Evolutionary conservation across 2,329 filamentous ascomycete species (phyloP).

Genomic region (Chalara sp.): DNA sequence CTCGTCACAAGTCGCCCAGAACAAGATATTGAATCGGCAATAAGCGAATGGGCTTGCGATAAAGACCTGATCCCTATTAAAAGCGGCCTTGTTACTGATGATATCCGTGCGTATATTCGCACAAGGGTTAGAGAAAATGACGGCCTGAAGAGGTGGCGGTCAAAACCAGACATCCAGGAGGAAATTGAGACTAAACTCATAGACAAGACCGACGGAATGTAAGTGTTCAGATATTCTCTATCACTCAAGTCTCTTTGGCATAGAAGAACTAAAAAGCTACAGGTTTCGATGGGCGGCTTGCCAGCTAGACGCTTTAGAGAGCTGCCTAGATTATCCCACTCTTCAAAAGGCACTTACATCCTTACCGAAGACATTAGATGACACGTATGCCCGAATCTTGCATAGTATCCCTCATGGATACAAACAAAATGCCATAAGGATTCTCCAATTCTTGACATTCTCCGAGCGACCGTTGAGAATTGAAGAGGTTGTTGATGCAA

Average conservation of each 20-base stretch:
- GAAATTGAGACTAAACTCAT: slow-evolving; percentile 18
- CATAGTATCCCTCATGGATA: slow-evolving; percentile 14
- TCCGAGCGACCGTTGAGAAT: slow-evolving; percentile 22
- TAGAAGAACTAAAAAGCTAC: background rate
- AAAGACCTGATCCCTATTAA: slow-evolving; percentile 17
- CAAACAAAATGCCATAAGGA: slow-evolving; percentile 13
- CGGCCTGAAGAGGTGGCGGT: slow-evolving; percentile 19
- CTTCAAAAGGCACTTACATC: slow-evolving; percentile 4
- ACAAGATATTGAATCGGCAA: slow-evolving; percentile 16
- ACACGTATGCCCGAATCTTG: slow-evolving; percentile 21
- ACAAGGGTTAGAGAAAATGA: slow-evolving; percentile 12
- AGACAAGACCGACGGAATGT: slow-evolving; percentile 25
- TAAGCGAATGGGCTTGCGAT: slow-evolving; percentile 6
- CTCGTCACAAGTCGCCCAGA: slow-evolving; percentile 20
- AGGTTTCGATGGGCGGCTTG: slow-evolving; percentile 23
- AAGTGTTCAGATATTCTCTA: slow-evolving; percentile 6
- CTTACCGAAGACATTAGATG: slow-evolving; percentile 12
- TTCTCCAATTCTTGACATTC: slow-evolving; percentile 22
- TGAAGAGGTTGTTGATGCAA: slow-evolving; percentile 22
- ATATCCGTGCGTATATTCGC: slow-evolving; percentile 22
- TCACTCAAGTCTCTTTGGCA: no score
- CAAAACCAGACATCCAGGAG: slow-evolving; percentile 12
- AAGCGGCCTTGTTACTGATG: slow-evolving; percentile 13
- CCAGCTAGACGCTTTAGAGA: slow-evolving; percentile 22
- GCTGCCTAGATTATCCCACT: slow-evolving; percentile 10